Percentiles rank a stretch among this genome's conserved stretches.
Evolutionary conservation across 179 eudicot species (phyloP).

Genomic region (Beta corolliflora): DNA sequence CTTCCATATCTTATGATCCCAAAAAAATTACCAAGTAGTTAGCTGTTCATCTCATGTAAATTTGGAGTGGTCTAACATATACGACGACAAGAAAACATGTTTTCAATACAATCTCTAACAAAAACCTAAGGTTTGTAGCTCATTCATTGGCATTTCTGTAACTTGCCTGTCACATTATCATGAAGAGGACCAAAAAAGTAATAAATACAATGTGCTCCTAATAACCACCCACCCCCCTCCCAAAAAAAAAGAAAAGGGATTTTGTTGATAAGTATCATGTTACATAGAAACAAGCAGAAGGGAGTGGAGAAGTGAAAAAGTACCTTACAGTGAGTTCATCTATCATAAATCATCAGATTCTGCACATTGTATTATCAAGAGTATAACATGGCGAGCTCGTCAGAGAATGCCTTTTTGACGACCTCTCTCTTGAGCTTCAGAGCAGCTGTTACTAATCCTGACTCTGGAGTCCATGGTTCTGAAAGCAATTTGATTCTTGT

Average conservation of each 20-base stretch:
- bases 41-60: not conserved
- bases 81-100: not conserved
- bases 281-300: not conserved
- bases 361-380: slow-evolving; percentile 32
- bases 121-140: not conserved
- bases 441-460: slow-evolving; percentile 96
- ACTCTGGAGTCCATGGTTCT: slow-evolving; percentile 95
- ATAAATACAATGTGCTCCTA: not conserved
- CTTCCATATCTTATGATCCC: not conserved
- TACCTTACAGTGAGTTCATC: not conserved
- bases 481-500: slow-evolving; percentile 69
- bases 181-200: not conserved
- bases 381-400: slow-evolving; percentile 65
- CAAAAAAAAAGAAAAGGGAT: no score
- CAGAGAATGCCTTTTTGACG: slow-evolving; percentile 62
- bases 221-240: not conserved
- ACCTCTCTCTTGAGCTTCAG: slow-evolving; percentile 84
- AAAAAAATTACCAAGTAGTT: not conserved
- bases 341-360: slow-evolving; percentile 2
- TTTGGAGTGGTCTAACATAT: not conserved
- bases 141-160: not conserved
- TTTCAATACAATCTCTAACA: not conserved
- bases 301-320: not conserved
- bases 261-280: not conserved
- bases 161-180: not conserved